phyloP scores from a whole-genome alignment of 495 filamentous ascomycete genomes.

The Talaromyces wortmannii region DNA sequence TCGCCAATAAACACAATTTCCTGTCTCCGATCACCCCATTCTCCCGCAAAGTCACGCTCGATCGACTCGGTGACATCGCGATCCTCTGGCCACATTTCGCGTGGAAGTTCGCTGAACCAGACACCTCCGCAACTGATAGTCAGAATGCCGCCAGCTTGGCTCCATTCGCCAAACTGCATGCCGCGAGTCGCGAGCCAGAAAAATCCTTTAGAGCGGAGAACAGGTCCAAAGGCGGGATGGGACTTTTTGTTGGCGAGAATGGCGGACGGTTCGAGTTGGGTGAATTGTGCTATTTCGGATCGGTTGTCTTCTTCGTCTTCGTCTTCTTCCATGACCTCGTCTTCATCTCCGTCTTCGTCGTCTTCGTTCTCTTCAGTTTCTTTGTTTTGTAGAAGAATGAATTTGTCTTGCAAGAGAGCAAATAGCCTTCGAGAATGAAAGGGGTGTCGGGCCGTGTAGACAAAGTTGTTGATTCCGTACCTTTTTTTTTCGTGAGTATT shows the following conservation, averaged over 20 bases:
- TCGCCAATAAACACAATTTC: slow-evolving; percentile 56
- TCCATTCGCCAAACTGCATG: slow-evolving; percentile 47
- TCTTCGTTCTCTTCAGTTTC: slow-evolving; percentile 28
- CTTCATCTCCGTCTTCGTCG: slow-evolving; percentile 26
- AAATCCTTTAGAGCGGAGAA: slow-evolving; percentile 42
- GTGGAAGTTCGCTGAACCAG: slow-evolving; percentile 44
- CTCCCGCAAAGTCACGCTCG: slow-evolving; percentile 37
- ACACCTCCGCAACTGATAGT: slow-evolving; percentile 44
- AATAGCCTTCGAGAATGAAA: slow-evolving; percentile 46
- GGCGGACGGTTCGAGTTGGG: slow-evolving; percentile 22
- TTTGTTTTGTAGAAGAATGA: slow-evolving; percentile 42
- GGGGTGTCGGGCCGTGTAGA: slow-evolving; percentile 43
- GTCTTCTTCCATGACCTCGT: slow-evolving; percentile 27
- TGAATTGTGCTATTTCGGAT: slow-evolving; percentile 24
- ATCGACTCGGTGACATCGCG: slow-evolving; percentile 34
- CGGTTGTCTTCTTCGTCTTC: slow-evolving; percentile 13
- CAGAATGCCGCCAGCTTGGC: slow-evolving; percentile 53
- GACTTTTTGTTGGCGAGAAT: slow-evolving; percentile 38
- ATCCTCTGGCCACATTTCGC: slow-evolving; percentile 39
- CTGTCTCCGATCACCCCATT: slow-evolving; percentile 53
- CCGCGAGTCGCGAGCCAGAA: slow-evolving; percentile 41
- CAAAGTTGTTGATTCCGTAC: slow-evolving; percentile 50
- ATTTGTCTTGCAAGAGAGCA: slow-evolving; percentile 44
- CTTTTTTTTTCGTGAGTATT: slow-evolving; percentile 11
- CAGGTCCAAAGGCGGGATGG: slow-evolving; percentile 29